Evolutionary conservation across 2,329 filamentous ascomycete species (phyloP), one percentile per base, ranked within the genome.

Genomic region (Cadophora gregata): DNA sequence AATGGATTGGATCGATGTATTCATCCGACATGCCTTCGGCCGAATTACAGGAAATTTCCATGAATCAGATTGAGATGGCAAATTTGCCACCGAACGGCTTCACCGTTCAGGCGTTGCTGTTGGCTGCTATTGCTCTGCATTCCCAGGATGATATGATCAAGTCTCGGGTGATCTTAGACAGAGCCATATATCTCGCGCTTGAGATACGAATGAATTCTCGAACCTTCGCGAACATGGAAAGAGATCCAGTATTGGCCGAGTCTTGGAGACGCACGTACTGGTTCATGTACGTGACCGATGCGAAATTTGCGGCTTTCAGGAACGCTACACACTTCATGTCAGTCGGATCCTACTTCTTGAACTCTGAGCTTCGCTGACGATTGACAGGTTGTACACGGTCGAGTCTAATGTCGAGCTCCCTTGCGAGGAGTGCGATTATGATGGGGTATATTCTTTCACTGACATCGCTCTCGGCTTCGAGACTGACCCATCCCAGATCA

Each of bases 131-230:
- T 1, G 76, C 73, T 1, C 48, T 78, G 0, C 80, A 81, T 38
- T 81, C 78, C 72, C 66, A 74, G 8, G 73, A 75, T 10, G 67
- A 76, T 0, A 73, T 73, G 6, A 42, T 64, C 0, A 67, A 74
- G 8, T 72, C 77, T 0, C 71, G 75, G 9, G 24, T 42, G 0
- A 67, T 80, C 33, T 74, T 81, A 62, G 78, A 82, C 12, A 78
- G 80, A 16, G 89, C 89, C 0, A 83, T 86, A 12, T 79, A 84
- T 3, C 70, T 90, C 38, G 88, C 88, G 0, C 77, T 90, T 1
- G 81, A 87, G 6, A 76, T 92, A 2, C 84, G 86, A 1, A 83
- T 92, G 81, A 82, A 90, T 65, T 81, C 80, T 1, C 77, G 79
- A 24, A 81, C 83, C 0, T 92, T 86, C 72, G 84, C 88, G 0